These are phyloP conservation scores for Spirogloea muscicola DNA, from an alignment of 139 green algal genomes.

Conservation along the genomic window DNA sequence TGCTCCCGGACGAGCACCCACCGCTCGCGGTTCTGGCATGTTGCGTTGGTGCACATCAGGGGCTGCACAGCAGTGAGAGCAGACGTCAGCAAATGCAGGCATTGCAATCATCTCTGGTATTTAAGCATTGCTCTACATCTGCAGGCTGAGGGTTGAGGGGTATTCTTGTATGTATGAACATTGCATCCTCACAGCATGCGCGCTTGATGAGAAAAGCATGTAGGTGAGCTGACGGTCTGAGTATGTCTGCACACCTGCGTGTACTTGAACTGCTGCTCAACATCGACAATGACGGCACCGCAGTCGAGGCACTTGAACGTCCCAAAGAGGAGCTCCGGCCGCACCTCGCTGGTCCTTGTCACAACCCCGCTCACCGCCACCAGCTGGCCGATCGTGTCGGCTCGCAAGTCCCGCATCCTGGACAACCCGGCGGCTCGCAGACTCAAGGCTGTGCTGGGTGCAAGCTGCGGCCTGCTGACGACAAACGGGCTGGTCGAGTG, in stretches of 20 bases:
- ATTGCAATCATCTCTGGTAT: background rate
- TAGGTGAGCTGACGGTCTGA: no score
- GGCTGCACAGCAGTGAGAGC: constrained; percentile 57
- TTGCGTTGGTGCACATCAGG: constrained; percentile 77
- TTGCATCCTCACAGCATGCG: no score
- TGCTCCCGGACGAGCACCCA: constrained; percentile 83
- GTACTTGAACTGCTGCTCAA: constrained; percentile 98
- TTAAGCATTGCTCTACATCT: no score
- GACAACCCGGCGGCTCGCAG: no score
- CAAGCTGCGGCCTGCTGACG: no score
- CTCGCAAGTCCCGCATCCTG: constrained; percentile 49
- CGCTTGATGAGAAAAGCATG: no score
- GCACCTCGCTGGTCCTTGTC: constrained; percentile 90
- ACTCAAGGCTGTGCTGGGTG: constrained; percentile 15
- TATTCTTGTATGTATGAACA: no score
- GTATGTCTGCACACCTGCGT: constrained; percentile 55
- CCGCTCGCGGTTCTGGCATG: constrained; percentile 78
- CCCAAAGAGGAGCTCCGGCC: constrained; percentile 86
- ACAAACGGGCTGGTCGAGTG: background rate
- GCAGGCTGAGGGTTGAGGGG: no score
- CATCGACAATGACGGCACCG: constrained; percentile 53
- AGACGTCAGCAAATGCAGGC: background rate
- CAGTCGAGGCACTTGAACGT: constrained; percentile 89
- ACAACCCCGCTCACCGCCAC: constrained; percentile 77
- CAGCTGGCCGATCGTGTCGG: constrained; percentile 56